Conservation (phyloP, 768 basidiomycete species). For the Suillus sp. region DNA sequence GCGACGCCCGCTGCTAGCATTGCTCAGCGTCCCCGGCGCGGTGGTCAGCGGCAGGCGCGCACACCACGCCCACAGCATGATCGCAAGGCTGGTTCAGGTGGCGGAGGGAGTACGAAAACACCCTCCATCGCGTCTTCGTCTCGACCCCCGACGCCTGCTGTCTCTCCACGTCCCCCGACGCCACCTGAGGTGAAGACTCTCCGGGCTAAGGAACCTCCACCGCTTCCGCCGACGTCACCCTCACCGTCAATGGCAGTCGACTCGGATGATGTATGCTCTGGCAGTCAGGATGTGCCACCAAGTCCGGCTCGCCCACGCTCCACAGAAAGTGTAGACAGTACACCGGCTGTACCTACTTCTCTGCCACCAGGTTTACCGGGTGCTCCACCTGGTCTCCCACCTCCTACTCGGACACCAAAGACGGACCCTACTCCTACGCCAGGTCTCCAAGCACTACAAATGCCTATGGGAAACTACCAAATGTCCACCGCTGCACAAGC, state of each 20-base stretch:
- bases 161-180: slow-evolving; percentile 41
- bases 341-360: slow-evolving; percentile 28
- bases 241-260: slow-evolving; percentile 52
- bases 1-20: slow-evolving; percentile 24
- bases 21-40: slow-evolving; percentile 46
- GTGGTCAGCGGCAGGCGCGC: slow-evolving; percentile 51
- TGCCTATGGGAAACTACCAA: slow-evolving; percentile 70
- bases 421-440: slow-evolving; percentile 52
- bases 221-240: slow-evolving; percentile 40
- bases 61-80: slow-evolving; percentile 44
- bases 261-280: slow-evolving; percentile 53
- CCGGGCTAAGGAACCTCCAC: slow-evolving; percentile 47
- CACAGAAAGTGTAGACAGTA: slow-evolving; percentile 39
- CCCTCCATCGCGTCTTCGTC: slow-evolving; percentile 54
- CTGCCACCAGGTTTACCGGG: slow-evolving; percentile 55
- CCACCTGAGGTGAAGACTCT: slow-evolving; percentile 43
- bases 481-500: slow-evolving; percentile 86
- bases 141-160: slow-evolving; percentile 59
- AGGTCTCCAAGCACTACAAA: slow-evolving; percentile 43
- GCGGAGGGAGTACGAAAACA: slow-evolving; percentile 39
- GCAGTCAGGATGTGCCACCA: slow-evolving; percentile 45
- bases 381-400: slow-evolving; percentile 59
- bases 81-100: slow-evolving; percentile 40
- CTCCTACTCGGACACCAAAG: slow-evolving; percentile 48
- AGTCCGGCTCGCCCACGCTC: slow-evolving; percentile 45